Evolutionary conservation across 345 rosid genomes (phyloP), one percentile per base, ranked within the genome.

Genomic region (Rhodomyrtus tomentosa): DNA sequence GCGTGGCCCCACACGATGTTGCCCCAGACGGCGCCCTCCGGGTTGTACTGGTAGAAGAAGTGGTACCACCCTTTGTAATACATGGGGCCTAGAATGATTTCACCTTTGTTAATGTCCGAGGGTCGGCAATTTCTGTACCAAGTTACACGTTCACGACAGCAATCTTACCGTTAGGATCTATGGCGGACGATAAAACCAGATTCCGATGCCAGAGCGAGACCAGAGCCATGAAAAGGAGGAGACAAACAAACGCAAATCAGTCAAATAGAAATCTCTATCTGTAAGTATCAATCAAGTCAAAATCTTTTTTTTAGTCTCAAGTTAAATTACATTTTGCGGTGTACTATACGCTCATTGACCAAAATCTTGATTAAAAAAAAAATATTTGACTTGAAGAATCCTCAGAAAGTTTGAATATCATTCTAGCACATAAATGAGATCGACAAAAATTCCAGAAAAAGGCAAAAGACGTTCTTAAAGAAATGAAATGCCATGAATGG

Each of bases 1-100:
- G 99, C 98, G 84, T 96, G 99, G 32, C 96, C 99, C 99, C 99
- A 96, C 9, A 93, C 98, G 55, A 96, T 96, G 90, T 93, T 91
- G 73, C 99, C 99, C 98, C 98, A 96, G 20, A 96, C 87, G 11
- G 99, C 92, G 4, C 89, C 99, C 83, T 92, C 85, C 79, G 99
- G 99, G 83, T 95, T 95, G 93, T 93, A 95, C 53, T 96, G 99
- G 89, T 96, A 96, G 91, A 96, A 96, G 87, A 96, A 93, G 84
- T 96, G 99, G 88, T 96, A 96, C 96, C 94, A 95, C 56, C 98
- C 99, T 84, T 93, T 95, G 91, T 96, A 96, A 84, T 84, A 95
- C 90, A 95, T 84, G 29, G 99, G 99, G 88, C 99, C 99, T 96
- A 84, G 62, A 24, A 22, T 59, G 62, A 56, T 56, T 56, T 25